Conservation (phyloP, 2,329 filamentous ascomycete genomes). For the Trichoderma polysporum region DNA sequence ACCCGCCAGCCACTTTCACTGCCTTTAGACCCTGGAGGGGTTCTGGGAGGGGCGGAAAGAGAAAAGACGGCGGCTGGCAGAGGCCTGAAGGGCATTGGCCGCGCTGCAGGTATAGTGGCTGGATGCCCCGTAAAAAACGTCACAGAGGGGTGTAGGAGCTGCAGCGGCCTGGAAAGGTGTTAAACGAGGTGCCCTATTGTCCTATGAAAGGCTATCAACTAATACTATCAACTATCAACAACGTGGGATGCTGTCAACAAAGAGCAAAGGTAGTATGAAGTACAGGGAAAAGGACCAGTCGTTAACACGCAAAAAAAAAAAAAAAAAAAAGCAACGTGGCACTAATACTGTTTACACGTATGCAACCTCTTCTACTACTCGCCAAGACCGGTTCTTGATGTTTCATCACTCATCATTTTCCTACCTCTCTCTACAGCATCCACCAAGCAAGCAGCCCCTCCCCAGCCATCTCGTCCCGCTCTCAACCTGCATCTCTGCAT, state of each 20-base stretch:
- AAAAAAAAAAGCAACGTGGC: background rate
- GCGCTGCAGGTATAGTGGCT: background rate
- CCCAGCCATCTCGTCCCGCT: conserved; percentile 5
- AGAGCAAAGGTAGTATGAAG: background rate
- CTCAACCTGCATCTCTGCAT: background rate
- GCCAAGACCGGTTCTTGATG: background rate
- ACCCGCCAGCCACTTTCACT: background rate
- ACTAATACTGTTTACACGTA: background rate
- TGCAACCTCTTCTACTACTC: background rate
- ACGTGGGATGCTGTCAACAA: background rate
- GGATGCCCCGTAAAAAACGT: conserved; percentile 12
- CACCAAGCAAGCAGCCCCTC: conserved; percentile 3
- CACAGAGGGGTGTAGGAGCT: conserved; percentile 7
- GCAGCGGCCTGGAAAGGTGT: background rate
- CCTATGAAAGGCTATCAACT: background rate
- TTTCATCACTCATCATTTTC: background rate
- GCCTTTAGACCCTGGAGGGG: background rate
- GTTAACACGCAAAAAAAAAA: too few relatives aligned
- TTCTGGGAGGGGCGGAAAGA: background rate
- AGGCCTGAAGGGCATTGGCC: background rate
- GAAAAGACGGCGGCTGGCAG: conserved; percentile 3
- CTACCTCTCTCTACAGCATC: background rate
- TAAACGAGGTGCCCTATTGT: conserved; percentile 2
- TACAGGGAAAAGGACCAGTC: background rate
- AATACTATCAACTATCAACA: too few relatives aligned